Evolutionary conservation across 768 basidiomycete genomes (phyloP), one percentile per base, ranked within the genome.

Genomic region (Crassisporium funariophilum): DNA sequence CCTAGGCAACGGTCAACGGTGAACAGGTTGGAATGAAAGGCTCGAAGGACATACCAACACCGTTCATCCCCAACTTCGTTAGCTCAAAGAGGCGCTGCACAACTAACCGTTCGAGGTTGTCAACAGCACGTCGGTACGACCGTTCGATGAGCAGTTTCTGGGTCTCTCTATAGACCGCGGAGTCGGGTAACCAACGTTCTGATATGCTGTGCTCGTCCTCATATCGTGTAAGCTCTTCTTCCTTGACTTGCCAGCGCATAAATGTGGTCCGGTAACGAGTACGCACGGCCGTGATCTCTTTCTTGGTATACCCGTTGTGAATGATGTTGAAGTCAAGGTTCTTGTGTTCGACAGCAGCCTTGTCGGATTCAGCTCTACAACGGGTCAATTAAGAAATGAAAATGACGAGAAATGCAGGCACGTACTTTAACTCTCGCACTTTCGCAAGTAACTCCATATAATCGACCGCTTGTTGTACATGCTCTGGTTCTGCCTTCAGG

Each of bases 21-120:
- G 13, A 11, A 3, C 9, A 21, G 15, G 24, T 27, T 3, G 17
- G 36, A 41, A 44, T 11, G 9, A 29, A 29, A 29, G 13, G 27
- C 13, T 29, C 13, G 27, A 5, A 21, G 8, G 31, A 39, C 17
- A 44, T 34, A 41, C 37, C 36, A 4, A 42, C 63, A 62, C 67
- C 61, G 12, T 54, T 67, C 50, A 58, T 53, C 9, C 56, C 52
- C 39, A 58, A 35, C 46, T 62, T 61, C 6, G 54, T 57, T 24
- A 63, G 41, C 39, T 65, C 58, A 50, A 63, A 61, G 20, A 65
- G 35, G 13, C 55, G 43, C 12, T 47, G 27, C 2, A 63, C 53
- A 3, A 63, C 45, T 1, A 62, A 37, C 3, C 53, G 23, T 33
- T 66, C 56, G 6, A 61, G 45, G 4, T 21, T n/a, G 31, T 67